These are phyloP conservation scores for Manihot esculenta DNA, from an alignment of 441 rosid species.

Conservation along the genomic window DNA sequence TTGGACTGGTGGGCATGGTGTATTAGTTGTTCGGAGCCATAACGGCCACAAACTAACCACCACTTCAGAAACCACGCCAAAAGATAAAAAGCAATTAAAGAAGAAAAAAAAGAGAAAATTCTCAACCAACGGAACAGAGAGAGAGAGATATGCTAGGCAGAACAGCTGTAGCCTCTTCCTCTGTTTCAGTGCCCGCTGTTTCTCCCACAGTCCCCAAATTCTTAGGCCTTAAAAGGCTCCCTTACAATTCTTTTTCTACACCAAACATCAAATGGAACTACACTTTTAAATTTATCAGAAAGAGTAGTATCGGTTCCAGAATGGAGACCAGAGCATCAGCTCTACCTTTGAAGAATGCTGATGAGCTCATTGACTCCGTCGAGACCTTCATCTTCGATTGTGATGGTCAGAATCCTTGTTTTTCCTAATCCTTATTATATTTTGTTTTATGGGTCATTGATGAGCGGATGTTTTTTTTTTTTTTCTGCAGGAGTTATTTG, in stretches of 20 bases:
- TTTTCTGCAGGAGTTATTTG: constrained; percentile 76
- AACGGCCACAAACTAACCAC: constrained; percentile 26
- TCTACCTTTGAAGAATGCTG: constrained; percentile 47
- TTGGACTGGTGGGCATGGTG: too few species aligned
- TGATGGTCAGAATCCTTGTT: constrained; percentile 49
- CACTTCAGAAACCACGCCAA: constrained; percentile 13
- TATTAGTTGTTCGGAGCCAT: constrained; percentile 2
- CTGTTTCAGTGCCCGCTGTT: constrained; percentile 31
- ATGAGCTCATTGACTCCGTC: constrained; percentile 68
- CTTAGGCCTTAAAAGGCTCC: constrained; percentile 20
- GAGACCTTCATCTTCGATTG: constrained; percentile 95
- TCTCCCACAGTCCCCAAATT: constrained; percentile 18
- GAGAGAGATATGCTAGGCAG: constrained; percentile 51
- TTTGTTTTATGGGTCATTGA: background rate
- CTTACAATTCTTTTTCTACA: constrained; percentile 12
- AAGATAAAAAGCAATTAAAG: background rate
- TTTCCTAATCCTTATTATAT: background rate
- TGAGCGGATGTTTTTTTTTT: background rate
- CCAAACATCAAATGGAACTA: constrained; percentile 28
- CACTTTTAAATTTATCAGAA: constrained; percentile 22
- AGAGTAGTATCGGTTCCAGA: constrained; percentile 6
- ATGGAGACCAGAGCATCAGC: constrained; percentile 47
- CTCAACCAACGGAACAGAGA: background rate
- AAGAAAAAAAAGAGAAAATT: constrained; percentile 1
- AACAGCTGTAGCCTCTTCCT: constrained; percentile 41